phyloP scores from a whole-genome alignment of 805 yeast species.

The Martiniozyma abietophila region DNA sequence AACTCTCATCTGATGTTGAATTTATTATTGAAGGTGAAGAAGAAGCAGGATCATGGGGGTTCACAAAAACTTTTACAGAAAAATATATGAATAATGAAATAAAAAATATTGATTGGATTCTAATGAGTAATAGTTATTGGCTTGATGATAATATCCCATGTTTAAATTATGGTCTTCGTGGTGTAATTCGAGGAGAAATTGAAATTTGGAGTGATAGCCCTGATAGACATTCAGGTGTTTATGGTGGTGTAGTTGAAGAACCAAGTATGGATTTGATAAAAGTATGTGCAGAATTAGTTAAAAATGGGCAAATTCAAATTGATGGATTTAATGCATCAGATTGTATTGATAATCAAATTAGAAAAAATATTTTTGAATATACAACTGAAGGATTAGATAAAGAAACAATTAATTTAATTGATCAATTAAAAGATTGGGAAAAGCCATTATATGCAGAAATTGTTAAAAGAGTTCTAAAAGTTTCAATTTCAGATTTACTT shows the following conservation, averaged over 20 bases:
- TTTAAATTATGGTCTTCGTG: constrained; percentile 88
- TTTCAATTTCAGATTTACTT: constrained; percentile 43
- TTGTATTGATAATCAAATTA: constrained; percentile 2
- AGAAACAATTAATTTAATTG: background rate
- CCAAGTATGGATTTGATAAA: constrained; percentile 83
- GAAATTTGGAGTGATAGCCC: constrained; percentile 65
- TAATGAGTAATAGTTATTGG: constrained; percentile 91
- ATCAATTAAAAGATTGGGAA: constrained; percentile 38
- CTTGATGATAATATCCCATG: constrained; percentile 83
- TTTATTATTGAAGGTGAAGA: constrained; percentile 93
- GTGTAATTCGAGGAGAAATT: constrained; percentile 76
- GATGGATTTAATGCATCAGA: constrained; percentile 35
- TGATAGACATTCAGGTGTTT: constrained; percentile 93
- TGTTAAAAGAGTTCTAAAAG: constrained; percentile 26
- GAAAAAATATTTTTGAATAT: too few relatives aligned
- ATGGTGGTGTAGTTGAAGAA: constrained; percentile 85
- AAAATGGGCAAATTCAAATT: constrained; percentile 45
- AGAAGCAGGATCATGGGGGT: constrained; percentile 86
- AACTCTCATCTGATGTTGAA: constrained; percentile 62
- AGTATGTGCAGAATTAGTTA: constrained; percentile 55
- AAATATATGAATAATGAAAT: constrained; percentile 43
- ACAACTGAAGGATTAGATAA: constrained; percentile 3
- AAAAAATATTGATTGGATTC: constrained; percentile 65
- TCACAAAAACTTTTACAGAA: constrained; percentile 57
- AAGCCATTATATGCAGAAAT: constrained; percentile 53